These are phyloP conservation scores for Quillaja saponaria DNA, from an alignment of 306 rosid genomes.

Conservation along the genomic window DNA sequence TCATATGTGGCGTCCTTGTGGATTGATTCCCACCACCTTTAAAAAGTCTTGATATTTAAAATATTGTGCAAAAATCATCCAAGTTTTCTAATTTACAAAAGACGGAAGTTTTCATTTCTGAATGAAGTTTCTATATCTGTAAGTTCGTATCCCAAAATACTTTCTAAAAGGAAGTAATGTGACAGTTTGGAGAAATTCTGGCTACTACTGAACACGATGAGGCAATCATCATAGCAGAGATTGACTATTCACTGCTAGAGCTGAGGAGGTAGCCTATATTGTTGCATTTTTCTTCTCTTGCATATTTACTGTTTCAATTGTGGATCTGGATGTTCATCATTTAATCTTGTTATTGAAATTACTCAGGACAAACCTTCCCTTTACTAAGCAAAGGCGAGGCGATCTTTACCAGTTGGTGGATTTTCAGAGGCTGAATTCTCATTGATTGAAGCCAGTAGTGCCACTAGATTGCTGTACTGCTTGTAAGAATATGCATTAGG, in stretches of 20 bases:
- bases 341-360: conserved; percentile 25
- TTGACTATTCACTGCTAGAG: conserved; percentile 74
- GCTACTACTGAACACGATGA: conserved; percentile 97
- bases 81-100: conserved; percentile 7
- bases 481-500: background rate
- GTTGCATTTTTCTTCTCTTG: conserved; percentile 22
- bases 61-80: background rate
- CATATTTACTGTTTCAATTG: conserved; percentile 16
- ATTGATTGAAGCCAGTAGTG: conserved; percentile 35
- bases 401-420: conserved; percentile 97
- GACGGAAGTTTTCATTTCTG: conserved; percentile 12
- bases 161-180: conserved; percentile 26
- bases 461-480: conserved; percentile 1
- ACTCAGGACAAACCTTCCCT: conserved; percentile 76
- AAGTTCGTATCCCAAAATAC: background rate
- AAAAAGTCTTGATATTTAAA: conserved; percentile 3
- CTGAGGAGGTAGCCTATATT: conserved; percentile 58
- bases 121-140: conserved; percentile 15
- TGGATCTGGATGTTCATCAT: background rate
- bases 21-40: conserved; percentile 5
- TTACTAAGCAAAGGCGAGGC: conserved; percentile 84
- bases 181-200: conserved; percentile 88
- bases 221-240: conserved; percentile 72
- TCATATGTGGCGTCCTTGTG: background rate
- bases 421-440: conserved; percentile 68